Percentiles rank a stretch among this genome's conserved stretches.
These are phyloP conservation scores for Fraxinus sp. DNA, from an alignment of 305 asterid genomes.

Conservation along the genomic window DNA sequence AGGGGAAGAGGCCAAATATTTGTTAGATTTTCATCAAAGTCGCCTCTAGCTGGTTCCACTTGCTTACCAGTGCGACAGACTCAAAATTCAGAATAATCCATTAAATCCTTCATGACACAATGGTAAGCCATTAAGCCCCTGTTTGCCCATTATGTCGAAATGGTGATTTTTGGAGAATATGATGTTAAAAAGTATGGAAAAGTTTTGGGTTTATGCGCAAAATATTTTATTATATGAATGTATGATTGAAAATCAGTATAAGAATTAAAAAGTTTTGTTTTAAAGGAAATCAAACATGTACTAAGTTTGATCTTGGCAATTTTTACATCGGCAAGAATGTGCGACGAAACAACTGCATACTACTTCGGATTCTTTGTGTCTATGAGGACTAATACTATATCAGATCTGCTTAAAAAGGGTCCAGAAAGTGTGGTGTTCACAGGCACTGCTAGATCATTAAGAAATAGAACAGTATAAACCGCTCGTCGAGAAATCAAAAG, in stretches of 20 bases:
- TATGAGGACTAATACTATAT: conserved; percentile 34
- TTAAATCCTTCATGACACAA: conserved; percentile 21
- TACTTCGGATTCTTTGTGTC: conserved; percentile 59
- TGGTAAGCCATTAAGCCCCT: neutral
- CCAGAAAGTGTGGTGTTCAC: too few relatives aligned
- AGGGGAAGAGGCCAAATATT: conserved; percentile 75
- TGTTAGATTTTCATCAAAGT: conserved; percentile 48
- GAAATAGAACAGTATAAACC: conserved; percentile 21
- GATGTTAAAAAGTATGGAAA: too few relatives aligned
- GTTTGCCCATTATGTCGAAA: too few relatives aligned
- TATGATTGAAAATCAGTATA: too few relatives aligned
- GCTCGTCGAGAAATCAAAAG: neutral
- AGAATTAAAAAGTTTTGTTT: too few relatives aligned
- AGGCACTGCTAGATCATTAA: conserved; percentile 49
- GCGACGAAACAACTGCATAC: conserved; percentile 78
- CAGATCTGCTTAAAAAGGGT: too few relatives aligned
- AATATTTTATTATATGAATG: too few relatives aligned
- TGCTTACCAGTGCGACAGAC: conserved; percentile 32
- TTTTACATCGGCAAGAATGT: conserved; percentile 73
- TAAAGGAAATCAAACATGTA: too few relatives aligned
- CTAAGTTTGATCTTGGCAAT: conserved; percentile 7
- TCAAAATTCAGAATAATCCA: conserved; percentile 18
- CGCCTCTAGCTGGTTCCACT: conserved; percentile 48
- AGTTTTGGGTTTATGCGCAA: too few relatives aligned
- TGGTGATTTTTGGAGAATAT: too few relatives aligned